These are phyloP conservation scores for Myxozyma vanderwaltii DNA, from an alignment of 805 yeast genomes.

Conservation along the genomic window DNA sequence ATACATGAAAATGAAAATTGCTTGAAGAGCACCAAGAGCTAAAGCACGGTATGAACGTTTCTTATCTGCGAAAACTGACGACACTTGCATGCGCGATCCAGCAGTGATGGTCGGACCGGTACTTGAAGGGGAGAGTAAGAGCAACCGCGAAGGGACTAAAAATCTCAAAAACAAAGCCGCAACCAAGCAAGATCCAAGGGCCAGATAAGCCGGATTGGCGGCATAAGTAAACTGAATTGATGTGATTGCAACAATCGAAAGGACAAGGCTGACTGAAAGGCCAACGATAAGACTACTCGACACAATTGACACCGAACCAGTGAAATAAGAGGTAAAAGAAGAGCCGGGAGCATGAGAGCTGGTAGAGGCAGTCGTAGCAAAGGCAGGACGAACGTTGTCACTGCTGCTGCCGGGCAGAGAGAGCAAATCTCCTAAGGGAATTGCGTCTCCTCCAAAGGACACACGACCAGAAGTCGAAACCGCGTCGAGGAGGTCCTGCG, in stretches of 20 bases:
- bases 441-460: slow-evolving; percentile 14
- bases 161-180: slow-evolving; percentile 19
- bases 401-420: slow-evolving; percentile 10
- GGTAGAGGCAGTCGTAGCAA: neutral
- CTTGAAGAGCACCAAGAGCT: slow-evolving; percentile 22
- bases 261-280: slow-evolving; percentile 20
- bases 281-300: slow-evolving; percentile 10
- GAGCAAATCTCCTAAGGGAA: slow-evolving; percentile 9
- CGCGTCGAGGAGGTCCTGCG: slow-evolving; percentile 17
- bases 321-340: slow-evolving; percentile 24
- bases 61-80: slow-evolving; percentile 23
- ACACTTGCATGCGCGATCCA: slow-evolving; percentile 20
- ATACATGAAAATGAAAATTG: slow-evolving; percentile 6
- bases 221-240: slow-evolving; percentile 7
- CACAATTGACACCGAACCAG: slow-evolving; percentile 23
- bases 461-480: slow-evolving; percentile 14
- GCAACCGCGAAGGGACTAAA: slow-evolving; percentile 13
- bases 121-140: slow-evolving; percentile 9
- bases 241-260: slow-evolving; percentile 13
- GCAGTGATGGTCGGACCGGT: slow-evolving; percentile 7
- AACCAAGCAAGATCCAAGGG: slow-evolving; percentile 14
- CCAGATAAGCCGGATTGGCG: slow-evolving; percentile 12
- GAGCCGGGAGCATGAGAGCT: slow-evolving; percentile 13
- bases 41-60: slow-evolving; percentile 22
- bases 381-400: neutral